Conservation (phyloP, 768 basidiomycete species). For the Suillus spraguei region DNA sequence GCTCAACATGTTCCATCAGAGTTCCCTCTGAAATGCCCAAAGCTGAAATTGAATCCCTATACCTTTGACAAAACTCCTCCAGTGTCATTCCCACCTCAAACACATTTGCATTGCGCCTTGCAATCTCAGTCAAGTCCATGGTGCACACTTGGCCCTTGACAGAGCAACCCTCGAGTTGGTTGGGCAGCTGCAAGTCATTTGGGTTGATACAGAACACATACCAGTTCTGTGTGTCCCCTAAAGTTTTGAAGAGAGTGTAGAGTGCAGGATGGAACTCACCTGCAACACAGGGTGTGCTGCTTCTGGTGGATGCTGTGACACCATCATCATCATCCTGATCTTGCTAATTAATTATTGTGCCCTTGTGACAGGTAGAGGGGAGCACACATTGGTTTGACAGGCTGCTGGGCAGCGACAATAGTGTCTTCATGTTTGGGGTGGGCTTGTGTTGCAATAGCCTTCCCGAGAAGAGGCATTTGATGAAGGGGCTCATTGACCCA, state of each 20-base stretch:
- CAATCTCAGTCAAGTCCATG: conserved; percentile 76
- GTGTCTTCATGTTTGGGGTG: conserved; percentile 95
- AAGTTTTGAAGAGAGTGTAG: conserved; percentile 82
- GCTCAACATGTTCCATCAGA: conserved; percentile 60
- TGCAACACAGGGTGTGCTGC: conserved; percentile 68
- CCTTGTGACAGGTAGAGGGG: conserved; percentile 86
- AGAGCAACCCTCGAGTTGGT: conserved; percentile 89
- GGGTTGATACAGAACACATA: conserved; percentile 92
- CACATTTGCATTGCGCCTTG: conserved; percentile 61
- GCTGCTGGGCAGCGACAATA: conserved; percentile 92
- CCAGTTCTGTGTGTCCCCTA: conserved; percentile 91
- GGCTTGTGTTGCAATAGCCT: conserved; percentile 89
- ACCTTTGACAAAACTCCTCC: conserved; percentile 85
- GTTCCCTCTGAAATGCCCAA: conserved; percentile 62
- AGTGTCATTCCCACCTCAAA: conserved; percentile 88
- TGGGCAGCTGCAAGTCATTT: conserved; percentile 93
- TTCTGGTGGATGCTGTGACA: conserved; percentile 31
- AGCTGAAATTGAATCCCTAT: conserved; percentile 63
- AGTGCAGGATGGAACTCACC: conserved; percentile 88
- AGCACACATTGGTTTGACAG: conserved; percentile 93
- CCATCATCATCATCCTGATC: conserved; percentile 44
- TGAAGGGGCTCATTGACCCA: conserved; percentile 89
- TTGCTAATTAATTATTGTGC: conserved; percentile 57
- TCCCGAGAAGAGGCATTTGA: conserved; percentile 88
- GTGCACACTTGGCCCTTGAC: conserved; percentile 92